Evolutionary conservation across 2,329 filamentous ascomycete genomes (phyloP).

Genomic region (Xylaria sp.): DNA sequence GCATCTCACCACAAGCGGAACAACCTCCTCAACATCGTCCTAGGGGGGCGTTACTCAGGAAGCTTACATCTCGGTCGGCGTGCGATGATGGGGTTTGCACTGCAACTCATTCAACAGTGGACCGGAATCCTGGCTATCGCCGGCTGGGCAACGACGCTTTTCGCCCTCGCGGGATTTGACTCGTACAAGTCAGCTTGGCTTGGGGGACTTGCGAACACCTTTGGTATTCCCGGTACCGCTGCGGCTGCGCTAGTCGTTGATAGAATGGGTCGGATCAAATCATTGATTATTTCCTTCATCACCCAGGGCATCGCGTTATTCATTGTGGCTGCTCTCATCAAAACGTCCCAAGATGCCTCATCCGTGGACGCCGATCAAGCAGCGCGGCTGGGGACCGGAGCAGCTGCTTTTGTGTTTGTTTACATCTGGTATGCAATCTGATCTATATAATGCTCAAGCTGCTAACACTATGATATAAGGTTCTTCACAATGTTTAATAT

Average conservation of each 20-base stretch:
- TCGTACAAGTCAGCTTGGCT: constrained; percentile 57
- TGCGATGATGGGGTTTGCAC: constrained; percentile 54
- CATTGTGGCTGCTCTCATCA: constrained; percentile 51
- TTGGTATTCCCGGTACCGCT: constrained; percentile 63
- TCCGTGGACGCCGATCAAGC: constrained; percentile 27
- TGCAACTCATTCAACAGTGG: constrained; percentile 59
- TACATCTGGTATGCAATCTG: constrained; percentile 44
- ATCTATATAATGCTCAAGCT: background rate
- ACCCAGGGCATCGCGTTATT: constrained; percentile 48
- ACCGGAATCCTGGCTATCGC: constrained; percentile 57
- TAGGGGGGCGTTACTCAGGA: constrained; percentile 52
- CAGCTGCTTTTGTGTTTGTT: constrained; percentile 44
- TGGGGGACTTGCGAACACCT: constrained; percentile 62
- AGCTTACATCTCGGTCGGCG: constrained; percentile 54
- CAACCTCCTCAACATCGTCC: constrained; percentile 54
- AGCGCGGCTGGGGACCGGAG: constrained; percentile 38
- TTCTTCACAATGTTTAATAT: constrained; percentile 52
- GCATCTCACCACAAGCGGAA: constrained; percentile 53
- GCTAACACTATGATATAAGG: constrained; percentile 6
- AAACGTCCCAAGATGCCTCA: constrained; percentile 40
- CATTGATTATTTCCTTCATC: constrained; percentile 45
- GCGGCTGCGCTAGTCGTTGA: constrained; percentile 64
- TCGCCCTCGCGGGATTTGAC: constrained; percentile 49
- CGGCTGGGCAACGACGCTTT: constrained; percentile 52
- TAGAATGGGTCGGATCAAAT: constrained; percentile 56